These are phyloP conservation scores for Mytilinidion resinicola DNA, from an alignment of 495 filamentous ascomycete genomes.

Conservation along the genomic window DNA sequence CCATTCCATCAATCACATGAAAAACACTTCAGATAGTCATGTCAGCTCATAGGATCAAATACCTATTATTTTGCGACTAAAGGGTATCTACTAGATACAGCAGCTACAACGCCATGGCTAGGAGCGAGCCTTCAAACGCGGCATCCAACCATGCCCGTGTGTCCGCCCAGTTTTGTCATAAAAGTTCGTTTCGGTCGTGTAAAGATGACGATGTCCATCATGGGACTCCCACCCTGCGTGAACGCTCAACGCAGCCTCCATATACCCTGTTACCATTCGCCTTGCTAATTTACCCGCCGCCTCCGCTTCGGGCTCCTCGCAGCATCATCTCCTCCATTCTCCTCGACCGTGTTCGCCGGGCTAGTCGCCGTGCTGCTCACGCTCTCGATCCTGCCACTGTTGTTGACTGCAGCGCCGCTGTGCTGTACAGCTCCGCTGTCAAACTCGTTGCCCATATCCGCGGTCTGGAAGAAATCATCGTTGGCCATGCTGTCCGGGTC, in stretches of 20 bases:
- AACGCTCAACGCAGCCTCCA: too few species aligned
- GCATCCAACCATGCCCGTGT: neutral
- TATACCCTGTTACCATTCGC: neutral
- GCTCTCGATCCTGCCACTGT: conserved; percentile 7
- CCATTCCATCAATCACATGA: too few species aligned
- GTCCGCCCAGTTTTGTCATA: neutral
- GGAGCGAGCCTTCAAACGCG: neutral
- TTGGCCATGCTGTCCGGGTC: neutral
- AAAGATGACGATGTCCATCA: too few species aligned
- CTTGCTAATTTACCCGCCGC: neutral
- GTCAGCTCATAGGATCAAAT: too few species aligned
- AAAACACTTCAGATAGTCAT: too few species aligned
- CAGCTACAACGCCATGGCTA: neutral
- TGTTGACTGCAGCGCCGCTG: neutral
- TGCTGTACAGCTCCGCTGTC: neutral
- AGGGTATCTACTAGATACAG: conserved; percentile 2
- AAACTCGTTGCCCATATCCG: neutral
- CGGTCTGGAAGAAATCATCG: neutral
- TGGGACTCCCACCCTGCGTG: too few species aligned
- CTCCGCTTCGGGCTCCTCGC: neutral
- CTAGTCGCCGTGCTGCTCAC: conserved; percentile 2
- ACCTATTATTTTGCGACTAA: neutral
- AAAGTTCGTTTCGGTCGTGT: neutral
- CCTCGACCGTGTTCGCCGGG: neutral
- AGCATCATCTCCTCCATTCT: conserved; percentile 1